Conservation (phyloP, 1,139 yeast species). For the Wickerhamomyces sp. region DNA sequence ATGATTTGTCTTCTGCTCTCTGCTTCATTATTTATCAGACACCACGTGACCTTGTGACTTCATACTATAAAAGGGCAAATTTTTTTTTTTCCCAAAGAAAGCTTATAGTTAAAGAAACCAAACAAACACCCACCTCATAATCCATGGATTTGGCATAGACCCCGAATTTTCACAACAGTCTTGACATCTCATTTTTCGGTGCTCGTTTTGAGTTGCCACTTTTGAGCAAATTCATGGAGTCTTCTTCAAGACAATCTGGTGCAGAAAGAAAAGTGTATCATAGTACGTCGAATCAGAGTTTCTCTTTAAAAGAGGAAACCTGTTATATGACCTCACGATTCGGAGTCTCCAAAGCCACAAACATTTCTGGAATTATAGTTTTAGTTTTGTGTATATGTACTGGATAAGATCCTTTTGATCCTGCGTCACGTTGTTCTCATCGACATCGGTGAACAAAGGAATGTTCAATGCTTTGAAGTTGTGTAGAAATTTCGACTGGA, state of each 20-base stretch:
- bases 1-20: too few relatives aligned
- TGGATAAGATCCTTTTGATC: conserved; percentile 6
- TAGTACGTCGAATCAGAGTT: conserved; percentile 24
- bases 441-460: conserved; percentile 4
- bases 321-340: conserved; percentile 10
- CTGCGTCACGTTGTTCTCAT: conserved; percentile 1
- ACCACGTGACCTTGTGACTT: too few relatives aligned
- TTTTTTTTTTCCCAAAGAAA: too few relatives aligned
- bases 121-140: too few relatives aligned
- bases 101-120: too few relatives aligned
- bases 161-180: not conserved
- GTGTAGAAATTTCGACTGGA: conserved; percentile 1
- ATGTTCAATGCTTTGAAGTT: conserved; percentile 3
- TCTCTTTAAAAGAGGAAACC: not conserved
- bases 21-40: too few relatives aligned
- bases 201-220: conserved; percentile 19
- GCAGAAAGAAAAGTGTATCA: conserved; percentile 23
- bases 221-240: conserved; percentile 16
- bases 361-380: conserved; percentile 12
- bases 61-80: too few relatives aligned
- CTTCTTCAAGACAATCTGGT: not conserved
- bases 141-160: conserved; percentile 1
- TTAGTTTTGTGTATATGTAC: conserved; percentile 4
- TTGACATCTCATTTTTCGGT: conserved; percentile 4
- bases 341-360: conserved; percentile 29